Evolutionary conservation across 2,329 filamentous ascomycete genomes (phyloP).

Genomic region (Colletotrichum sp.): DNA sequence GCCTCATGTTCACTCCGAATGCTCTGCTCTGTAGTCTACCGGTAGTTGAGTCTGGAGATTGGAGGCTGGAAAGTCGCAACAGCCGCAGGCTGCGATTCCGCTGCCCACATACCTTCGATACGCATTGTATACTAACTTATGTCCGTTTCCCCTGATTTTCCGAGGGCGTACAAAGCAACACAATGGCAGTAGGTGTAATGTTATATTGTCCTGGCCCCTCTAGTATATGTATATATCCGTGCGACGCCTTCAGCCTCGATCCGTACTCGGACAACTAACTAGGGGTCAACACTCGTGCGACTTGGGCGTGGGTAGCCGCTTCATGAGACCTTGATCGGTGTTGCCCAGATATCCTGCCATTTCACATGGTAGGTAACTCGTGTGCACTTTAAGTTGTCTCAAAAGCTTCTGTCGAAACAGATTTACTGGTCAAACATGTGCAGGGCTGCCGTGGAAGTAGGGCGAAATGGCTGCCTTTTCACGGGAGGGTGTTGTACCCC

Average conservation of each 20-base stretch:
- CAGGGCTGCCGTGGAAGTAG: constrained; percentile 20
- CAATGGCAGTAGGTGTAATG: too few species aligned
- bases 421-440: neutral
- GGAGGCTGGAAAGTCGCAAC: neutral
- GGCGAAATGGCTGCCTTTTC: constrained; percentile 8
- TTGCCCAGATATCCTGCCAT: neutral
- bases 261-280: neutral
- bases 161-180: neutral
- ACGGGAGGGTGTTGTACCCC: neutral
- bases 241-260: neutral
- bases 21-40: neutral
- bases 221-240: neutral
- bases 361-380: neutral
- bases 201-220: too few species aligned
- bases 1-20: neutral
- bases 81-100: neutral
- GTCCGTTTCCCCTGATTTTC: neutral
- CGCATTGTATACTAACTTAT: neutral
- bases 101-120: neutral
- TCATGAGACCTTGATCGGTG: neutral
- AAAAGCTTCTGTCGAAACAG: constrained; percentile 11
- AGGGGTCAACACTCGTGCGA: neutral
- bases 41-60: neutral
- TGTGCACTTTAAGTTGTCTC: constrained; percentile 14
- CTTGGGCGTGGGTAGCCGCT: neutral